Evolutionary conservation across 257 asterid genomes (phyloP).

Genomic region (Solanum etuberosum): DNA sequence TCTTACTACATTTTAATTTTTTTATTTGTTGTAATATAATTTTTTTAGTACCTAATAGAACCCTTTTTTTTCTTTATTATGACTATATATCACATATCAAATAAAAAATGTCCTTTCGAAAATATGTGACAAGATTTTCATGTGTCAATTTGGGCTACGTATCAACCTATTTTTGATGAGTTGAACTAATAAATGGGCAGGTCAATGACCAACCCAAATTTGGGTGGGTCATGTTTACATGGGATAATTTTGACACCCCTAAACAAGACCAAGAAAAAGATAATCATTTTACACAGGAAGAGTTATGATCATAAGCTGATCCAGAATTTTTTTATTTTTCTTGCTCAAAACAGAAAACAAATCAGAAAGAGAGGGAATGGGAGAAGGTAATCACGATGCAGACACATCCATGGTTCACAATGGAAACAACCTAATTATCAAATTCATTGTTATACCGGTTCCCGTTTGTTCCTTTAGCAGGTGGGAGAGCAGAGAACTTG

Average conservation of each 20-base stretch:
- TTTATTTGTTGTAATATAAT: neutral
- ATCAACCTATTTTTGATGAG: neutral
- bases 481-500: neutral
- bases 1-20: neutral
- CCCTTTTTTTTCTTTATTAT: neutral
- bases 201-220: neutral
- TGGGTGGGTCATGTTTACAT: neutral
- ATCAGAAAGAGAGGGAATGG: neutral
- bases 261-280: neutral
- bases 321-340: neutral
- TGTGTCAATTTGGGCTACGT: neutral
- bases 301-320: neutral
- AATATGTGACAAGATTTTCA: neutral
- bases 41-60: neutral
- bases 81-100: neutral
- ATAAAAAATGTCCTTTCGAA: neutral
- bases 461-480: neutral
- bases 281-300: neutral
- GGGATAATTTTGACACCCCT: neutral
- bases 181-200: neutral
- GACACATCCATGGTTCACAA: neutral
- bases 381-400: neutral
- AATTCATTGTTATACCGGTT: neutral
- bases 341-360: neutral
- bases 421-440: neutral